Evolutionary conservation across 768 basidiomycete species (phyloP).

Genomic region (Chalciporus sphaerocephalus): DNA sequence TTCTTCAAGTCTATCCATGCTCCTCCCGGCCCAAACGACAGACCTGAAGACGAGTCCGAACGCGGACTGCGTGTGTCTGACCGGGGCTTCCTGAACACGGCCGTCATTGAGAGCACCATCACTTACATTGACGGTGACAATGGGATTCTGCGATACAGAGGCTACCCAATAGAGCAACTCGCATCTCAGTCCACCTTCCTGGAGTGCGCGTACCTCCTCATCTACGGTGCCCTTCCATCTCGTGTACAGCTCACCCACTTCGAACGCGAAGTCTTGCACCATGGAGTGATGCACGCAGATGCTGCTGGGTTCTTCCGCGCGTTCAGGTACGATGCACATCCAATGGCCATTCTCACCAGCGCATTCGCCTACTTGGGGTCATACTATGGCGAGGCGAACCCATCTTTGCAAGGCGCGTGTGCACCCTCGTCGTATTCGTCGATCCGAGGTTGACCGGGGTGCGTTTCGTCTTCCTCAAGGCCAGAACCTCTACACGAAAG

Average conservation of each 20-base stretch:
- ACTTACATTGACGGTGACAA: slow-evolving; percentile 91
- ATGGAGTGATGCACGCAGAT: slow-evolving; percentile 63
- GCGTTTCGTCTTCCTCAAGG: slow-evolving; percentile 39
- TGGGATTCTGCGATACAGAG: slow-evolving; percentile 78
- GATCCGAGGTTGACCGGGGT: background rate
- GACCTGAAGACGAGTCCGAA: slow-evolving; percentile 78
- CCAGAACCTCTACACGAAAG: slow-evolving; percentile 72
- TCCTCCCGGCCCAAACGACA: slow-evolving; percentile 50
- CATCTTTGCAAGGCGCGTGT: slow-evolving; percentile 68
- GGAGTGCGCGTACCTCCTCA: slow-evolving; percentile 80
- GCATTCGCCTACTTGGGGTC: slow-evolving; percentile 86
- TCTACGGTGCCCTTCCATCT: slow-evolving; percentile 80
- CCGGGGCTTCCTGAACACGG: slow-evolving; percentile 80
- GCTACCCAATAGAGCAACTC: slow-evolving; percentile 91
- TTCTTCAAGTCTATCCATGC: slow-evolving; percentile 77
- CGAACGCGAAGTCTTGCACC: slow-evolving; percentile 73
- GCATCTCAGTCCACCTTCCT: slow-evolving; percentile 76
- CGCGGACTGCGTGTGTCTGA: slow-evolving; percentile 77
- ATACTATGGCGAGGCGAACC: slow-evolving; percentile 85
- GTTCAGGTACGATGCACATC: slow-evolving; percentile 88
- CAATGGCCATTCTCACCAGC: slow-evolving; percentile 86
- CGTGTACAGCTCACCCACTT: slow-evolving; percentile 57
- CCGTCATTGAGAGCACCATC: slow-evolving; percentile 74
- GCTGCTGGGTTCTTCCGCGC: slow-evolving; percentile 65
- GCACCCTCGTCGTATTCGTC: background rate